phyloP scores from a whole-genome alignment of 2,329 filamentous ascomycete genomes.

The Rosellinia necatrix region DNA sequence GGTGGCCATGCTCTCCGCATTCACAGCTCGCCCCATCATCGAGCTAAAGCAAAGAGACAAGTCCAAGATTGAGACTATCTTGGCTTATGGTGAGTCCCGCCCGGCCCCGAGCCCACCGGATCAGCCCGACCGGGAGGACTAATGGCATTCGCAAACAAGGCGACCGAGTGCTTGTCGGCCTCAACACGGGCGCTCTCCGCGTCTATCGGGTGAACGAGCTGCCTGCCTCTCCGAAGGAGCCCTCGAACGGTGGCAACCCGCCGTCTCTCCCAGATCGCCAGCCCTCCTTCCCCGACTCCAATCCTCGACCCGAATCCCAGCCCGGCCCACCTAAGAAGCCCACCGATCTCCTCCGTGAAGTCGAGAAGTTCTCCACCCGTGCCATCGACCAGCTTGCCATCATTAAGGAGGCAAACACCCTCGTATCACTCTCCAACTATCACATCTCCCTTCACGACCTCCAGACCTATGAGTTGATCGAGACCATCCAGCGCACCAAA shows the following conservation, averaged over 20 bases:
- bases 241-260: slow-evolving; percentile 45
- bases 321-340: slow-evolving; percentile 50
- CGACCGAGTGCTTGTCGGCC: slow-evolving; percentile 87
- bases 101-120: not conserved
- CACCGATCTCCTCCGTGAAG: slow-evolving; percentile 85
- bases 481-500: slow-evolving; percentile 79
- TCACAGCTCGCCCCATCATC: slow-evolving; percentile 93
- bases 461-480: slow-evolving; percentile 79
- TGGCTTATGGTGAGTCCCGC: slow-evolving; percentile 75
- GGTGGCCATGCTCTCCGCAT: slow-evolving; percentile 87
- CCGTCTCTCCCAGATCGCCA: slow-evolving; percentile 22
- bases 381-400: slow-evolving; percentile 92
- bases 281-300: not conserved
- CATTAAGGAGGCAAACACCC: slow-evolving; percentile 90
- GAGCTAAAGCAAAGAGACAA: slow-evolving; percentile 96
- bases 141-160: slow-evolving; percentile 52
- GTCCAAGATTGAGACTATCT: slow-evolving; percentile 93
- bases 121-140: too few relatives aligned
- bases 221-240: slow-evolving; percentile 37
- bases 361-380: slow-evolving; percentile 90
- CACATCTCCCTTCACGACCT: slow-evolving; percentile 89
- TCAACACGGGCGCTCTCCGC: slow-evolving; percentile 86
- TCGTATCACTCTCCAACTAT: slow-evolving; percentile 89
- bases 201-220: slow-evolving; percentile 88
- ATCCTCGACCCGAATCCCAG: slow-evolving; percentile 23